These are phyloP conservation scores for Entomortierella parvispora DNA, from an alignment of 192 early-diverging fungal genomes.

Conservation along the genomic window DNA sequence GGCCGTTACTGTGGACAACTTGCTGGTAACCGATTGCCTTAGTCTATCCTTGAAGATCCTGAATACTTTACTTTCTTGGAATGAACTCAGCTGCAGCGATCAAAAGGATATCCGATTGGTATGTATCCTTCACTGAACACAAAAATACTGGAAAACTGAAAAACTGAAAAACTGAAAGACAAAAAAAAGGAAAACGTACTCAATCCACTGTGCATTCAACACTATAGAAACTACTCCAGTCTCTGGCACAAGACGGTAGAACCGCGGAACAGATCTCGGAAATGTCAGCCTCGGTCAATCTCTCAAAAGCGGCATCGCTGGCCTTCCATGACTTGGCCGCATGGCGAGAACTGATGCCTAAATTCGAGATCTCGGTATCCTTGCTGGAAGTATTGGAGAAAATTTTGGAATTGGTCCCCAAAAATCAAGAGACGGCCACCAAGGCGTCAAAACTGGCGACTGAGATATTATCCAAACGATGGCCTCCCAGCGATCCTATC, in stretches of 20 bases:
- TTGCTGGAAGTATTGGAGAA: conserved; percentile 53
- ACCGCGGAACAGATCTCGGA: conserved; percentile 11
- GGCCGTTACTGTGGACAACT: background rate
- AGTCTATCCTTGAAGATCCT: conserved; percentile 24
- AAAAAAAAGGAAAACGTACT: background rate
- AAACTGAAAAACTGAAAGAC: too few relatives aligned
- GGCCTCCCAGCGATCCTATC: conserved; percentile 50
- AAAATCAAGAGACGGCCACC: conserved; percentile 18
- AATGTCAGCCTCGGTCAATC: conserved; percentile 23
- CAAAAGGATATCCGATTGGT: conserved; percentile 35
- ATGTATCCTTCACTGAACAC: background rate
- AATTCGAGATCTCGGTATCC: conserved; percentile 51
- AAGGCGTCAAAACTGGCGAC: conserved; percentile 47
- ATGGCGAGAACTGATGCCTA: conserved; percentile 54
- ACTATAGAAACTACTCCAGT: conserved; percentile 28
- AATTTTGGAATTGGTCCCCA: conserved; percentile 48
- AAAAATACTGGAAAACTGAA: background rate
- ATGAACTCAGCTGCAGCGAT: conserved; percentile 39
- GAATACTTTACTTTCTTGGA: conserved; percentile 27
- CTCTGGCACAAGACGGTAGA: conserved; percentile 22
- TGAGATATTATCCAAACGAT: conserved; percentile 41
- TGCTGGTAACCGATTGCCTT: conserved; percentile 16
- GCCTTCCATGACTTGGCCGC: conserved; percentile 51
- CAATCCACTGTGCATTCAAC: background rate
- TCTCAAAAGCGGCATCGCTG: conserved; percentile 27